phyloP scores from a whole-genome alignment of 176 grass and related monocot genomes.

The Alloteropsis semialata region DNA sequence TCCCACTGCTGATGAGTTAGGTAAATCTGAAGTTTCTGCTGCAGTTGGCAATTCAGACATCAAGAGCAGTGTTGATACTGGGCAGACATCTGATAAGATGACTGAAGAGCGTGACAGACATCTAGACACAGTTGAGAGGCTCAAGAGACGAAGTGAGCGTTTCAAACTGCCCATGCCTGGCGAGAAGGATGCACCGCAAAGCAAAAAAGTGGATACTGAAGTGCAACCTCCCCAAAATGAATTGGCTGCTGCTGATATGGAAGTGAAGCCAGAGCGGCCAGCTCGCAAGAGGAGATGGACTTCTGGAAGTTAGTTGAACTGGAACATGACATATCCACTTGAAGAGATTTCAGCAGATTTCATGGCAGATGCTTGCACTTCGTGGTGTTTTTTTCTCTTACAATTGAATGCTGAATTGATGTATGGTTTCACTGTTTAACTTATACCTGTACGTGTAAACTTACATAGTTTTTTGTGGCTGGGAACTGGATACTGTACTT shows the following conservation, averaged over 20 bases:
- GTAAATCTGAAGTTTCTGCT: conserved; percentile 42
- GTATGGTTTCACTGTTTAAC: conserved; percentile 55
- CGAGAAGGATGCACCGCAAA: conserved; percentile 63
- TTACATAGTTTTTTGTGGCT: conserved; percentile 39
- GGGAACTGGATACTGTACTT: conserved; percentile 50
- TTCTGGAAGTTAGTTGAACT: conserved; percentile 57
- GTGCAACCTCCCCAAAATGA: conserved; percentile 51
- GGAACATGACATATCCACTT: not conserved
- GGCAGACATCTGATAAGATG: conserved; percentile 48
- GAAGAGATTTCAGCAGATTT: conserved; percentile 13
- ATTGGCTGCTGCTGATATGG: conserved; percentile 50
- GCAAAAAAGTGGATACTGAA: conserved; percentile 66
- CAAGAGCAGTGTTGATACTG: conserved; percentile 46
- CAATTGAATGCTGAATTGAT: conserved; percentile 38
- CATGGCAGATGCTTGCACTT: not conserved
- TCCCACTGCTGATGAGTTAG: conserved; percentile 29
- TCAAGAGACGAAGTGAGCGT: conserved; percentile 91
- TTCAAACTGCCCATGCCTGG: conserved; percentile 96
- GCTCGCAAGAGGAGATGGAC: conserved; percentile 96
- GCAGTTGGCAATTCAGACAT: conserved; percentile 44
- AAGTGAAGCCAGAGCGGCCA: conserved; percentile 83
- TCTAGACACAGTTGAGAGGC: conserved; percentile 88
- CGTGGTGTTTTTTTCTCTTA: conserved; percentile 22
- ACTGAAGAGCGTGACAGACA: conserved; percentile 66
- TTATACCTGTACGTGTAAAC: conserved; percentile 51